These are phyloP conservation scores for Tulasnella sp. DNA, from an alignment of 768 basidiomycete genomes.

Conservation along the genomic window DNA sequence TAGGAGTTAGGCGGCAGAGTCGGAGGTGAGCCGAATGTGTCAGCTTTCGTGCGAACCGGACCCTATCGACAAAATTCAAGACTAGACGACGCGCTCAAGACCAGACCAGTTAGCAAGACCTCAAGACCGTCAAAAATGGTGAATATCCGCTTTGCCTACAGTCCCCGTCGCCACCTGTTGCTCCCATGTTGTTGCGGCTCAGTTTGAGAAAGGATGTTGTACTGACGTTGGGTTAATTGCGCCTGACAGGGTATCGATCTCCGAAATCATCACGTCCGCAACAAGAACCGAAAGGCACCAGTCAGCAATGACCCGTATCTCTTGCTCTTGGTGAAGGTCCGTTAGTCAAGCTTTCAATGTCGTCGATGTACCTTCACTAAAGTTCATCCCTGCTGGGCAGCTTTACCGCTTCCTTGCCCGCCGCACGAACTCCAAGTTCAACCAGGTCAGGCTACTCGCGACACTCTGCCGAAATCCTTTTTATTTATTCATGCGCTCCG, in stretches of 20 bases:
- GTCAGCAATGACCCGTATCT: constrained; percentile 99
- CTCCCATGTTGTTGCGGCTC: background rate
- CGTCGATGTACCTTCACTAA: background rate
- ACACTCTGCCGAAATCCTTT: background rate
- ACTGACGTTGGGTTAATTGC: constrained; percentile 7
- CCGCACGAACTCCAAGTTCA: constrained; percentile 91
- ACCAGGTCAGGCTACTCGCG: constrained; percentile 57
- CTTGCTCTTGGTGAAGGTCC: constrained; percentile 93
- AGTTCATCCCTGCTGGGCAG: constrained; percentile 36
- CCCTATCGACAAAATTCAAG: constrained; percentile 17
- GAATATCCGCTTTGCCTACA: background rate
- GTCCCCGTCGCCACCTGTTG: background rate
- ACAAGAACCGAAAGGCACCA: constrained; percentile 87
- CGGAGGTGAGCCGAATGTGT: background rate
- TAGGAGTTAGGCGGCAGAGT: background rate
- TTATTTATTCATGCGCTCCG: background rate
- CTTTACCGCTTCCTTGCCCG: constrained; percentile 98
- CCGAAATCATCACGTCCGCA: constrained; percentile 96
- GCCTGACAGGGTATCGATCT: constrained; percentile 86
- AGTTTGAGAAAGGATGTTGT: background rate
- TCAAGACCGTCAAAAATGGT: constrained; percentile 20
- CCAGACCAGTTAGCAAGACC: constrained; percentile 13
- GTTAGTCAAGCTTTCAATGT: constrained; percentile 19
- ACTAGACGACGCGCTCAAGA: constrained; percentile 11
- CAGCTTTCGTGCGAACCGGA: background rate